Evolutionary conservation across 1,139 yeast genomes (phyloP).

Genomic region (Pneumocystis canis): DNA sequence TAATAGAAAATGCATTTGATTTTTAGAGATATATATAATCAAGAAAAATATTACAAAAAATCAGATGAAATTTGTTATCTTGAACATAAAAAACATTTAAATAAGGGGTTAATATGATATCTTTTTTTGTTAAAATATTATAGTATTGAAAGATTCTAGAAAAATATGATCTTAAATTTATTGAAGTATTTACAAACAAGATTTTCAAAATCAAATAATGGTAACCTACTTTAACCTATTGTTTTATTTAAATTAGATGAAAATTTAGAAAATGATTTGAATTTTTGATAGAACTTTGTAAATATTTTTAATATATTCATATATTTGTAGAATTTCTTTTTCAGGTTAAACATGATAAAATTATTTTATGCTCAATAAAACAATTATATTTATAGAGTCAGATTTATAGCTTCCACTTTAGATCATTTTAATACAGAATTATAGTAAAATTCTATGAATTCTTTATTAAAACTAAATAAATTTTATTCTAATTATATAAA

Average conservation of each 20-base stretch:
- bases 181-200: conserved; percentile 90
- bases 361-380: conserved; percentile 12
- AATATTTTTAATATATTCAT: conserved; percentile 80
- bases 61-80: background rate
- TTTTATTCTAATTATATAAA: background rate
- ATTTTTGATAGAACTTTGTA: conserved; percentile 59
- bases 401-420: background rate
- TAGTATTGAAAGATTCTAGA: conserved; percentile 68
- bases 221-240: conserved; percentile 80
- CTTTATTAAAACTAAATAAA: background rate
- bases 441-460: background rate
- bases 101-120: conserved; percentile 82
- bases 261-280: conserved; percentile 1
- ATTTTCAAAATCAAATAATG: conserved; percentile 57
- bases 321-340: conserved; percentile 78
- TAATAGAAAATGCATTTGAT: background rate
- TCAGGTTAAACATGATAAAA: conserved; percentile 52
- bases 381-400: conserved; percentile 8
- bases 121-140: conserved; percentile 73
- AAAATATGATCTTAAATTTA: conserved; percentile 67
- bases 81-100: background rate
- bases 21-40: background rate
- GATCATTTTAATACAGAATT: background rate
- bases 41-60: background rate
- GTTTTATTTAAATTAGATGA: conserved; percentile 40